phyloP scores from a whole-genome alignment of 129 eudicot species.

The Gnaphalium uliginosum region DNA sequence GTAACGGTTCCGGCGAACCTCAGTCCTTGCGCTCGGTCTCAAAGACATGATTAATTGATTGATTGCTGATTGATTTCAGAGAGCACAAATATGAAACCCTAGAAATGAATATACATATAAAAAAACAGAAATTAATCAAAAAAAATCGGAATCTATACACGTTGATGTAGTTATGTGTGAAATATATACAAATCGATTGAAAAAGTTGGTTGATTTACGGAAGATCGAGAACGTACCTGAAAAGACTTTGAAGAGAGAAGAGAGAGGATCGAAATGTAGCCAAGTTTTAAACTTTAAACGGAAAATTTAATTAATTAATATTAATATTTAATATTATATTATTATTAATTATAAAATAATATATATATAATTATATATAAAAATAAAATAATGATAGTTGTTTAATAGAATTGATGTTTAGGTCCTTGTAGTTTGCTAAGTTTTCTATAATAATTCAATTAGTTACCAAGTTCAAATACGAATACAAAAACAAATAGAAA shows the following conservation, averaged over 20 bases:
- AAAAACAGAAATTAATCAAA: background rate
- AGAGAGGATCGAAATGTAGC: conserved; percentile 20
- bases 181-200: background rate
- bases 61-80: background rate
- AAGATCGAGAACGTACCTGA: conserved; percentile 19
- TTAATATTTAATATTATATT: too few species aligned
- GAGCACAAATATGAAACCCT: conserved; percentile 23
- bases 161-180: background rate
- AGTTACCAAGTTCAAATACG: too few species aligned
- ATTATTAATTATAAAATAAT: too few species aligned
- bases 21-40: conserved; percentile 64
- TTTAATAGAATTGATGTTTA: too few species aligned
- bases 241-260: conserved; percentile 24
- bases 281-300: conserved; percentile 29
- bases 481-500: too few species aligned
- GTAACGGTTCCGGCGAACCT: conserved; percentile 73
- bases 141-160: background rate
- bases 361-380: too few species aligned
- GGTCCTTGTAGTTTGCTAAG: too few species aligned
- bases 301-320: background rate
- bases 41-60: conserved; percentile 47
- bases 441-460: too few species aligned
- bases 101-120: background rate
- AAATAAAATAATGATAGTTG: too few species aligned
- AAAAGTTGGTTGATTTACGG: background rate